Conservation (phyloP, 768 basidiomycete species). For the Dentipellis fragilis region DNA sequence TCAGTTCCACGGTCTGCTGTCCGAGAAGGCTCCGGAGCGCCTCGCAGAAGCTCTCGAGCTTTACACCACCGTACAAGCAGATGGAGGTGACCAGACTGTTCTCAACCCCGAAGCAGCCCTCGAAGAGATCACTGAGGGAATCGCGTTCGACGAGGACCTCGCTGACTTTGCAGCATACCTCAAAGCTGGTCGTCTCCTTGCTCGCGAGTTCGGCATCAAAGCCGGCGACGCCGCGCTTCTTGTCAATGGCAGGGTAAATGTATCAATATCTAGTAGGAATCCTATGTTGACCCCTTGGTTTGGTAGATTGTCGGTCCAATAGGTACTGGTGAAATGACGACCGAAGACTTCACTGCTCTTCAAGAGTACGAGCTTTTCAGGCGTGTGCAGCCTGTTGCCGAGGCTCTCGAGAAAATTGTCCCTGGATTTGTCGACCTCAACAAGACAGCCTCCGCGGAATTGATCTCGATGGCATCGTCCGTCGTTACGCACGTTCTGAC, state of each 20-base stretch:
- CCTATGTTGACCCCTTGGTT: neutral
- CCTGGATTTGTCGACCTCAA: neutral
- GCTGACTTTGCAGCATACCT: conserved; percentile 33
- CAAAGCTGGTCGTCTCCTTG: conserved; percentile 35
- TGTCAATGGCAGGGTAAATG: conserved; percentile 69
- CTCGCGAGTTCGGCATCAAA: conserved; percentile 43
- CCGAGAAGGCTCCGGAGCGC: conserved; percentile 26
- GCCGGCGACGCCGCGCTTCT: conserved; percentile 58
- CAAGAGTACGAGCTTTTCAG: conserved; percentile 66
- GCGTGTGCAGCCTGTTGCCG: conserved; percentile 57
- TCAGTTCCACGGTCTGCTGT: conserved; percentile 29
- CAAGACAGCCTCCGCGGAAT: conserved; percentile 46
- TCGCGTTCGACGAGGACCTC: conserved; percentile 21
- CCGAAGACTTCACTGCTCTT: conserved; percentile 65
- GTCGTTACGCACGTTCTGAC: conserved; percentile 61
- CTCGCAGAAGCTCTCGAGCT: conserved; percentile 32
- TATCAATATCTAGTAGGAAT: neutral
- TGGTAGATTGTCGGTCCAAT: conserved; percentile 73
- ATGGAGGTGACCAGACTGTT: conserved; percentile 27
- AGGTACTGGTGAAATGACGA: conserved; percentile 41
- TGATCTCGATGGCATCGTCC: conserved; percentile 60
- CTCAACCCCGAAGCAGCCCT: conserved; percentile 25
- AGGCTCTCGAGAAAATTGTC: conserved; percentile 45
- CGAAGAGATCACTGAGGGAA: conserved; percentile 24
- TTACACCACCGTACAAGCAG: conserved; percentile 6